Conservation (phyloP, 108 stramenopile genomes). For the Skeletonema potamos region DNA sequence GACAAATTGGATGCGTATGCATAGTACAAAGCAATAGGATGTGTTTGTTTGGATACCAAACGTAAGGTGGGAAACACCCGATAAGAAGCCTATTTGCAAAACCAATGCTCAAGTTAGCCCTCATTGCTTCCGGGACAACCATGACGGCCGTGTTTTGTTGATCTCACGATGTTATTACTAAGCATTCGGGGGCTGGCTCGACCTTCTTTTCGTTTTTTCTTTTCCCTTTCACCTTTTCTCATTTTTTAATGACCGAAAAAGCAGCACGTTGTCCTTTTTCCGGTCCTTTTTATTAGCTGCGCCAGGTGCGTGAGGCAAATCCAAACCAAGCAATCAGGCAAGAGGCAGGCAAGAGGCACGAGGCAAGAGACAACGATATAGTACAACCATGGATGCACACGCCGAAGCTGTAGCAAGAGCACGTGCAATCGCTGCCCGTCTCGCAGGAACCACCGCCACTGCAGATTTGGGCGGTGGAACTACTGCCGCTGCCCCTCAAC, state of each 20-base stretch:
- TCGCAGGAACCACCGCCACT: constrained; percentile 46
- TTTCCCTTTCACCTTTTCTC: too few relatives aligned
- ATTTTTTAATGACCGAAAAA: too few relatives aligned
- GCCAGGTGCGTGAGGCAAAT: too few relatives aligned
- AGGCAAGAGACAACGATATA: too few relatives aligned
- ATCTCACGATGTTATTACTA: too few relatives aligned
- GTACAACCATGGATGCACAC: constrained; percentile 45
- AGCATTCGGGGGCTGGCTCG: too few relatives aligned
- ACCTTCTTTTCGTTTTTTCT: too few relatives aligned
- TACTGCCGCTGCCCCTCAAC: neutral
- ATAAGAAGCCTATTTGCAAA: constrained; percentile 9
- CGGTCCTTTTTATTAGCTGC: too few relatives aligned
- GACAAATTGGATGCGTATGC: constrained; percentile 1
- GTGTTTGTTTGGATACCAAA: constrained; percentile 37
- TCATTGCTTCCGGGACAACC: constrained; percentile 28
- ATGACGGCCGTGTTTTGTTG: constrained; percentile 16
- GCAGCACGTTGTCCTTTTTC: too few relatives aligned
- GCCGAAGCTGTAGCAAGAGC: constrained; percentile 76
- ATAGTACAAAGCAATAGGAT: constrained; percentile 7
- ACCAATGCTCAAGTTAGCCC: constrained; percentile 11
- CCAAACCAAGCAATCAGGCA: neutral
- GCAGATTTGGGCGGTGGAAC: constrained; percentile 15
- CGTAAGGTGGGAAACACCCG: neutral
- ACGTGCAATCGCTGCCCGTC: constrained; percentile 81
- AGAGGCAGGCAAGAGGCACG: too few relatives aligned